Evolutionary conservation across 2,329 filamentous ascomycete species (phyloP).

Genomic region (Aspergillus niger): DNA sequence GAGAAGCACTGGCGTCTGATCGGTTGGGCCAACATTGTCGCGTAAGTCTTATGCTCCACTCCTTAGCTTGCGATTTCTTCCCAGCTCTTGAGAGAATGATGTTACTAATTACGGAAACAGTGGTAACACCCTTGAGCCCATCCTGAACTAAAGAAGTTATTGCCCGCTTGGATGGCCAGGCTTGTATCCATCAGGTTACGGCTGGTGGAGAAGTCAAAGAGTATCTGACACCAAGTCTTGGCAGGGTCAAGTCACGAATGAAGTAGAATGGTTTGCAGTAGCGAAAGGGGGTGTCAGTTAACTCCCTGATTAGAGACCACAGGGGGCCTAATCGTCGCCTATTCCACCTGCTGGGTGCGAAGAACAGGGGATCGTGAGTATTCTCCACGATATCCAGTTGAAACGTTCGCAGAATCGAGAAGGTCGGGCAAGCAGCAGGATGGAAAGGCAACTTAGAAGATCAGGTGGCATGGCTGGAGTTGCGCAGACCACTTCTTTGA

Average conservation of each 20-base stretch:
- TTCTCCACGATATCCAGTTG: slow-evolving; percentile 11
- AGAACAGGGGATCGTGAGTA: slow-evolving; percentile 10
- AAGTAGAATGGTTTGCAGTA: slow-evolving; percentile 29
- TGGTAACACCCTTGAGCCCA: slow-evolving; percentile 51
- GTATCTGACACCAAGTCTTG: slow-evolving; percentile 23
- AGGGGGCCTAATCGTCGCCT: slow-evolving; percentile 25
- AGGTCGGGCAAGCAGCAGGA: slow-evolving; percentile 16
- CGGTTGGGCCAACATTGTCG: slow-evolving; percentile 80
- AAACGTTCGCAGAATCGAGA: slow-evolving; percentile 11
- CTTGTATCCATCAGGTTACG: slow-evolving; percentile 14
- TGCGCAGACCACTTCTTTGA: slow-evolving; percentile 31
- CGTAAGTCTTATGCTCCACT: slow-evolving; percentile 39
- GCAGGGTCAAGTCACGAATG: slow-evolving; percentile 17
- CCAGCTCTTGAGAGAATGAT: neutral
- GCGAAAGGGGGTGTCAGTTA: slow-evolving; percentile 33
- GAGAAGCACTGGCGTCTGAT: slow-evolving; percentile 99
- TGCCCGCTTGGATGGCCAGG: slow-evolving; percentile 15
- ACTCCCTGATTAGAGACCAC: slow-evolving; percentile 37
- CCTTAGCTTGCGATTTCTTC: neutral
- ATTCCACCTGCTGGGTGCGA: slow-evolving; percentile 16
- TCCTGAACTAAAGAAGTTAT: slow-evolving; percentile 38
- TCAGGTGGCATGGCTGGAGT: slow-evolving; percentile 31
- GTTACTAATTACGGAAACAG: slow-evolving; percentile 28
- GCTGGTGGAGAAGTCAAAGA: slow-evolving; percentile 18
- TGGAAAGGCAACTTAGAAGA: slow-evolving; percentile 21